These are phyloP conservation scores for Cyclotella atomus DNA, from an alignment of 108 stramenopile genomes.

Conservation along the genomic window DNA sequence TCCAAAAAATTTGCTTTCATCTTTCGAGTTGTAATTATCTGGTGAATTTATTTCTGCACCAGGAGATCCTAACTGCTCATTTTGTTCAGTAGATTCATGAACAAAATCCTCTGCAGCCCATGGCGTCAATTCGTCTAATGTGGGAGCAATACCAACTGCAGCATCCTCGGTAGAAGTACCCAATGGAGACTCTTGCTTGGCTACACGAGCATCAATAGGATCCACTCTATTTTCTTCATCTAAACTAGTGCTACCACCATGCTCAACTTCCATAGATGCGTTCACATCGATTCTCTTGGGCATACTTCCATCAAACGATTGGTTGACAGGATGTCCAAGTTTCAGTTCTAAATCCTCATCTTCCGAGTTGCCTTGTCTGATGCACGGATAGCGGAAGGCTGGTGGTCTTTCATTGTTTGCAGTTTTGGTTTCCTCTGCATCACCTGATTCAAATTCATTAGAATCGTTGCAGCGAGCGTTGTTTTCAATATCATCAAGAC, in stretches of 20 bases:
- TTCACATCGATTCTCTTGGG: not conserved
- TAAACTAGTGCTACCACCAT: conserved; percentile 4
- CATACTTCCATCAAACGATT: conserved; percentile 9
- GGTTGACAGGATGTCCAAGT: conserved; percentile 20
- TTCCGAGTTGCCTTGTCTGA: not conserved
- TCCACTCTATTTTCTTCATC: not conserved
- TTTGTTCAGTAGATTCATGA: not conserved
- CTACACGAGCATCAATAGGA: not conserved
- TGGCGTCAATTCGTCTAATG: no score
- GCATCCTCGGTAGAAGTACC: not conserved
- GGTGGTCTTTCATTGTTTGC: not conserved
- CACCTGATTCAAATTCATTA: not conserved
- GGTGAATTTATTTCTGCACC: not conserved
- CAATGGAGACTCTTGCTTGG: not conserved
- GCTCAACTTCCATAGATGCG: conserved; percentile 1
- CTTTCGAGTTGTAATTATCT: not conserved
- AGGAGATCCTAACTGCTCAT: not conserved
- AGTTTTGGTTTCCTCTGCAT: not conserved
- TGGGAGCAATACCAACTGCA: not conserved
- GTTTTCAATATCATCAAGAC: not conserved
- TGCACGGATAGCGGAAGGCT: conserved; percentile 11
- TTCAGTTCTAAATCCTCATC: conserved; percentile 9
- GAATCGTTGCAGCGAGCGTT: not conserved
- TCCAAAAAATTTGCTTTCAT: not conserved
- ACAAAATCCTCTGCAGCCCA: not conserved